phyloP scores from a whole-genome alignment of 2,329 filamentous ascomycete species.

The Epichloe brachyelytri region DNA sequence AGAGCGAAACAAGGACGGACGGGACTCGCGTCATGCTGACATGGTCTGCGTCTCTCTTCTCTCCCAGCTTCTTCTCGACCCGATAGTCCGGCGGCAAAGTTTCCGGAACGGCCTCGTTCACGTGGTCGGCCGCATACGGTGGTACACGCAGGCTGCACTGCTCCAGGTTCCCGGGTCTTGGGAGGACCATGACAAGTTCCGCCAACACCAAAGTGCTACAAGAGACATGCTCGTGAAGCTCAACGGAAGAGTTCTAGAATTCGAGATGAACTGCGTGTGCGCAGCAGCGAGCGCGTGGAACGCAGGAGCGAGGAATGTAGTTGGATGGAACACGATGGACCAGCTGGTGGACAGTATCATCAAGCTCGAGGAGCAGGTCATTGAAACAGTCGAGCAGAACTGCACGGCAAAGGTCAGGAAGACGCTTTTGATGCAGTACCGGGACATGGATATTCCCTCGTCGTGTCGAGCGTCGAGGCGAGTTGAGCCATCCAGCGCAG shows the following conservation, averaged over 20 bases:
- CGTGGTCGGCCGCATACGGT: constrained; percentile 20
- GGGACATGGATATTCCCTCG: constrained; percentile 6
- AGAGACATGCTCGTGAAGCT: constrained; percentile 15
- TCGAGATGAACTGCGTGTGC: constrained; percentile 28
- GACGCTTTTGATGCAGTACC: constrained; percentile 8
- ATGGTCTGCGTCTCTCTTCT: background rate
- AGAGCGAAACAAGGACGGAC: background rate
- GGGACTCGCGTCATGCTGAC: background rate
- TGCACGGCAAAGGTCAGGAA: constrained; percentile 9
- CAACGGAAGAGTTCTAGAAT: constrained; percentile 22
- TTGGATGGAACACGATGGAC: constrained; percentile 20
- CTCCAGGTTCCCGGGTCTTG: constrained; percentile 14
- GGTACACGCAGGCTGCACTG: constrained; percentile 21
- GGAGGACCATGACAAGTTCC: constrained; percentile 11
- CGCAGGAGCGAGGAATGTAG: constrained; percentile 22
- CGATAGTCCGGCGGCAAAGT: constrained; percentile 20
- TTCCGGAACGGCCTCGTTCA: constrained; percentile 19
- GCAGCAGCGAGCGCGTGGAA: constrained; percentile 25
- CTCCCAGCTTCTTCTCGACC: constrained; percentile 21
- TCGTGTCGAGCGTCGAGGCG: background rate
- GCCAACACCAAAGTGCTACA: constrained; percentile 9
- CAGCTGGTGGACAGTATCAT: constrained; percentile 15
- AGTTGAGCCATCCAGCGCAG: background rate
- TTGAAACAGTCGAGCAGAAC: constrained; percentile 11
- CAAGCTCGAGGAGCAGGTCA: constrained; percentile 15